Conservation (phyloP, 2,329 filamentous ascomycete genomes). For the Chrysoporthe cubensis region DNA sequence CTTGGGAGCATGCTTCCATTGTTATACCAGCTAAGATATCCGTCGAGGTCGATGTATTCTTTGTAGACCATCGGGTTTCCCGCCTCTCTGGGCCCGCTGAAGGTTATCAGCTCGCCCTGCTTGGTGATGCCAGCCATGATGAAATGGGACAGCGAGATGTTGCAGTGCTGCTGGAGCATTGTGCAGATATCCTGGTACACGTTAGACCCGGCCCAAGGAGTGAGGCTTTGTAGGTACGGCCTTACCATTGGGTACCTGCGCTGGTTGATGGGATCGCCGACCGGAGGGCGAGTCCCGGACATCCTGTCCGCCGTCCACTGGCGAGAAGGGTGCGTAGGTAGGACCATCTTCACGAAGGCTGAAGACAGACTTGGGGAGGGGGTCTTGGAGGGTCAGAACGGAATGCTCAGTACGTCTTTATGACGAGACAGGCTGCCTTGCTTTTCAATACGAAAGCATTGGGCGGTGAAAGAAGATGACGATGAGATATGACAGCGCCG, state of each 20-base stretch:
- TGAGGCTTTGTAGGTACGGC: background rate
- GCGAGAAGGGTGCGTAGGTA: conserved; percentile 22
- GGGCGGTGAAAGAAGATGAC: conserved; percentile 2
- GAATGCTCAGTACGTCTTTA: background rate
- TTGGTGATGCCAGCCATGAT: conserved; percentile 57
- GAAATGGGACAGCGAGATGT: conserved; percentile 54
- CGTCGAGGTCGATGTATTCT: conserved; percentile 32
- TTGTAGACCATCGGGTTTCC: conserved; percentile 31
- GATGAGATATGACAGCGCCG: conserved; percentile 8
- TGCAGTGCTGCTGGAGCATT: conserved; percentile 56
- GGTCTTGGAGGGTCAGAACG: background rate
- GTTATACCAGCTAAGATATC: conserved; percentile 26
- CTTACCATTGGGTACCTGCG: conserved; percentile 27
- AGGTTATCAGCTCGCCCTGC: conserved; percentile 50
- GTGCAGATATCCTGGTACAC: conserved; percentile 51
- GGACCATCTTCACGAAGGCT: conserved; percentile 21
- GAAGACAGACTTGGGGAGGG: background rate
- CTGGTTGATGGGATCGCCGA: conserved; percentile 25
- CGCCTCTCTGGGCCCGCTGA: conserved; percentile 46
- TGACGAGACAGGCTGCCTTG: conserved; percentile 9
- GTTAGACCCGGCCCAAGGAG: conserved; percentile 8
- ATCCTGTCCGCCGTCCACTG: conserved; percentile 27
- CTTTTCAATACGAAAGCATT: conserved; percentile 3
- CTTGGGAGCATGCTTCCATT: conserved; percentile 25
- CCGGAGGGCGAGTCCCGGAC: conserved; percentile 20